Evolutionary conservation across 192 early-diverging fungal species (phyloP), one percentile per base, ranked within the genome.

Genomic region (Backusella parvicylindrica): DNA sequence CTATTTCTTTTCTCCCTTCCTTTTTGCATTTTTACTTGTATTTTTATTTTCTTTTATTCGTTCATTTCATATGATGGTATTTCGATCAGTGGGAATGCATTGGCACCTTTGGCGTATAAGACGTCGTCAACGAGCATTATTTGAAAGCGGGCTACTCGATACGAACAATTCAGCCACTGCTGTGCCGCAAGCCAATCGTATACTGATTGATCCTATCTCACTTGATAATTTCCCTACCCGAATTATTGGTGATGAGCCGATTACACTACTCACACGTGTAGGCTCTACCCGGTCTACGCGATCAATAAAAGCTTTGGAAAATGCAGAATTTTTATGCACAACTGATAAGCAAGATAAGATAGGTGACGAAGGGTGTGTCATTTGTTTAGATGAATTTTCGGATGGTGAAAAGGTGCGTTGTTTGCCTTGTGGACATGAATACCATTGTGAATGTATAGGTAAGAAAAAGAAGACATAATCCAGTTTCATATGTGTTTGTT

Each of bases 401-500:
- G 36, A 77, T 28, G 88, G 88, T 2, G 88, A 89, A 23, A 76
- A 83, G 35, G 70, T 89, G 63, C 70, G 88, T 31, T 73, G 70
- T 33, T 71, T 89, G 23, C 87, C 87, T 30, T 89, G 88, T 71
- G 77, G 53, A 8, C 88, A 89, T 68, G 87, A 88, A 31, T 89
- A 86, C 72, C 88, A 89, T 47, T 83, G 83, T 73, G 88, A 89
- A 76, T 89, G 88, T 71, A 87, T 89, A 31, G 87, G 85, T 88
- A 81, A 36, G 3, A 43, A 4, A 43, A 43, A 12, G 12, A 43
- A 15, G 6, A 35, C 2, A 35, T 35, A 6, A 43, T 15, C 11
- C 12, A 43, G 11, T 64, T 32, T 30, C 30, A 5, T 26, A 11
- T 32, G 32, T 7, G 6, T 70, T 30, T 73, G 60, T 64, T 32